These are phyloP conservation scores for Magnusiomyces sp. DNA, from an alignment of 1,139 yeast genomes.

Conservation along the genomic window DNA sequence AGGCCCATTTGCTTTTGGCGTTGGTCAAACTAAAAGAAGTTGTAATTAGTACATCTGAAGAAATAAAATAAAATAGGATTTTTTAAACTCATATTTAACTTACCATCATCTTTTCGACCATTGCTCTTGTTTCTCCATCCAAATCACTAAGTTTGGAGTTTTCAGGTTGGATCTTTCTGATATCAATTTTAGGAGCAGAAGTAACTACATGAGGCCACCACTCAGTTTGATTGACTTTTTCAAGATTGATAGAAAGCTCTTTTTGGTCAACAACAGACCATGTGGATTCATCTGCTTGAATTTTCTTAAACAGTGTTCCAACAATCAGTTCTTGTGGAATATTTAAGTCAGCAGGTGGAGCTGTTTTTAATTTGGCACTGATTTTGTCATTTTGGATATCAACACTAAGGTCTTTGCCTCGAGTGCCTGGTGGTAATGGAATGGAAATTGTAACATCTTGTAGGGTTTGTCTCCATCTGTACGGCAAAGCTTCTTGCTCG, in stretches of 20 bases:
- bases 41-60: neutral
- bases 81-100: constrained; percentile 5
- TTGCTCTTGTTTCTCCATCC: constrained; percentile 37
- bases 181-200: constrained; percentile 37
- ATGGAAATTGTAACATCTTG: constrained; percentile 35
- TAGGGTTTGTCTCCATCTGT: constrained; percentile 36
- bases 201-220: constrained; percentile 43
- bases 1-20: constrained; percentile 34
- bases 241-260: constrained; percentile 33
- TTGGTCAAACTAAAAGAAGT: constrained; percentile 30
- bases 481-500: constrained; percentile 22
- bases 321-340: constrained; percentile 19
- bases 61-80: neutral
- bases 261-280: constrained; percentile 37
- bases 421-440: constrained; percentile 30
- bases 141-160: constrained; percentile 35
- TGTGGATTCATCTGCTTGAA: constrained; percentile 34
- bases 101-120: constrained; percentile 42
- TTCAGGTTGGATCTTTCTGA: constrained; percentile 36
- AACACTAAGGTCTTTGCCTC: constrained; percentile 32
- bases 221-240: constrained; percentile 33
- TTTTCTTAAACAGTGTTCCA: constrained; percentile 32
- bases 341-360: constrained; percentile 13
- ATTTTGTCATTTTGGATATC: constrained; percentile 23
- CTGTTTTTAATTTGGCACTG: constrained; percentile 22